phyloP scores from a whole-genome alignment of 306 rosid species.

The Rosa chinensis region DNA sequence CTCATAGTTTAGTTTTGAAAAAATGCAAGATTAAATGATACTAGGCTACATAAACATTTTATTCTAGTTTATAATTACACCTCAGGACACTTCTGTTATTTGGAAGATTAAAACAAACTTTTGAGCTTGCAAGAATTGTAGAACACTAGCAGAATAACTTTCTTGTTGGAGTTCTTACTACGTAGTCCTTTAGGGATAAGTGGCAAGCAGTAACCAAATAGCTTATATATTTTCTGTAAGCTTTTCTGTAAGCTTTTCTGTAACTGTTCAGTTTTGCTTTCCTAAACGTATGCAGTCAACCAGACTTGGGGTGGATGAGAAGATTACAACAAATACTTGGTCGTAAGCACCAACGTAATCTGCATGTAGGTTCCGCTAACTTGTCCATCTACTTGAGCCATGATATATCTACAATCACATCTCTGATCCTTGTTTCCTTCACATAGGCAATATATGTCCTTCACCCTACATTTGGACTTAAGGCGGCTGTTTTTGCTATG shows the following conservation, averaged over 20 bases:
- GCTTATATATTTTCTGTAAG: not conserved
- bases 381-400: constrained; percentile 8
- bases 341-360: constrained; percentile 85
- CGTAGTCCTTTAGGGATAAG: not conserved
- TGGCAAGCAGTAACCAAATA: not conserved
- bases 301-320: constrained; percentile 94
- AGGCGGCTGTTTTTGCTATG: constrained; percentile 70
- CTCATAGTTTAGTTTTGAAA: constrained; percentile 21
- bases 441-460: constrained; percentile 88
- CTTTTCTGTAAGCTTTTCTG: not conserved
- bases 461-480: constrained; percentile 91
- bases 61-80: not conserved
- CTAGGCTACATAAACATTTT: not conserved
- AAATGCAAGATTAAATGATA: not conserved
- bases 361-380: constrained; percentile 57
- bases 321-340: constrained; percentile 91
- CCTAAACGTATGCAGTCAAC: constrained; percentile 57
- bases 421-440: constrained; percentile 39
- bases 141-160: not conserved
- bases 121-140: not conserved
- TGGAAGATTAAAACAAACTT: not conserved
- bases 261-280: constrained; percentile 12
- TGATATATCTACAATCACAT: constrained; percentile 20
- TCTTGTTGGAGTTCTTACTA: not conserved
- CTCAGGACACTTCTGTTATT: not conserved